Evolutionary conservation across 2,329 filamentous ascomycete species (phyloP), one percentile per base, ranked within the genome.

Genomic region (Ascochyta clinopodiicola): DNA sequence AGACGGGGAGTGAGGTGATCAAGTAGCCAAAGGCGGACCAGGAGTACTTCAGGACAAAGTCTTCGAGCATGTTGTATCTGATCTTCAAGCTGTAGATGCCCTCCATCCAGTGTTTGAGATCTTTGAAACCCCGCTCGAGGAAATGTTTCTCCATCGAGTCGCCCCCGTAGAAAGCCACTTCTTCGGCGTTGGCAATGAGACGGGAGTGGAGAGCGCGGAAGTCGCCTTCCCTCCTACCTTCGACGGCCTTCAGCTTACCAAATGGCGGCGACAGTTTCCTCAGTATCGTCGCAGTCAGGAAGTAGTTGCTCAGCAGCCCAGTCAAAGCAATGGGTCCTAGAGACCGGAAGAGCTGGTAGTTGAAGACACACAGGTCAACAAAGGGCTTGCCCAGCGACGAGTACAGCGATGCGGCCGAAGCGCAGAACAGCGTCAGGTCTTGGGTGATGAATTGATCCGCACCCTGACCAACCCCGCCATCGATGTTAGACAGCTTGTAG

Each of bases 1-100:
- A 99, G 43, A 98, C 89, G 0, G 95, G 95, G 10, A 99, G 81
- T 3, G 94, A 96, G 1, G 94, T 95, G 52, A 99, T 83, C 32
- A 98, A 84, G 70, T 99, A 99, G 32, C 95, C 95, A 71, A 97
- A 96, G 0, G 95, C 95, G 61, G 93, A 98, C 95, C 95, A 99
- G 62, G 92, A 95, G 74, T 99, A 99, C 75, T 99, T 99, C 56
- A 99, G 81, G 44, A 99, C 92, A 69, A 99, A 96, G 74, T 99
- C 95, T 73, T 99, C 95, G 0, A 99, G 86, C 80, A 99, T 99
- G 74, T 98, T 99, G 80, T 99, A 99, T 15, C 92, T 88, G 63
- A 99, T 96, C 61, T 97, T 97, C 63, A 98, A 87, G 75, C 92
- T 93, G 78, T 99, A 99, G 62, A 99, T 97, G 39, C 91, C 89